Evolutionary conservation across 148 eudicot genomes (phyloP), one percentile per base, ranked within the genome.

Genomic region (Rhododendron simsii): DNA sequence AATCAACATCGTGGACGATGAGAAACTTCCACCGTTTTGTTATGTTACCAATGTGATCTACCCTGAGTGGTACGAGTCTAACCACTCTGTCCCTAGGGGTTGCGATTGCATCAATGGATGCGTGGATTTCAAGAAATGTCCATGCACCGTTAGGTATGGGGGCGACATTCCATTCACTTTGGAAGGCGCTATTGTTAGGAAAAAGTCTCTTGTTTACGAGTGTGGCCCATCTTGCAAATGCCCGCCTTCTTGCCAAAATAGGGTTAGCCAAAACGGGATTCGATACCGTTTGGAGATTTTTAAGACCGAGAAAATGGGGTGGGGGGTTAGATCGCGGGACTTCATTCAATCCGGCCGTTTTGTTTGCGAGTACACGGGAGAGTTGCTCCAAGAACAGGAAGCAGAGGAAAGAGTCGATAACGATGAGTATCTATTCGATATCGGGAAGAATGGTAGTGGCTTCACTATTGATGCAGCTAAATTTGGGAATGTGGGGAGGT

Each of bases 181-280:
- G 20, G 79, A 88, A 5, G 91, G 91, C 0, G 41, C 81, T 30
- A 84, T 89, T 11, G 15, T 87, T 10, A 44, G 47, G 84, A 30
- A 50, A 33, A 88, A 81, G 78, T 76, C 84, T 45, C n/a, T 75
- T 2, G 84, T 91, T 45, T 76, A 87, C 37, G 92, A 90, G 84
- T 91, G 93, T 84, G 93, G 93, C 5, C 88, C 90, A 33, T 75
- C 82, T 81, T 89, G 90, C 80, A 88, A 78, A 65, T 88, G 90
- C 80, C 84, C 87, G 12, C 81, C 86, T 39, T 85, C 83, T 83
- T 88, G 90, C 45, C 78, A 67, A 45, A 88, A 88, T 78, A 77
- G 85, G 74, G 87, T 88, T 21, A 86, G 87, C 84, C 87, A 88
- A 78, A 85, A 88, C 44, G 90, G 87, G 18, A 21, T 85, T 7